A percentile compares a stretch with the other conserved stretches of the same genome.
These are phyloP conservation scores for Coemansia sp. DNA, from an alignment of 192 early-diverging fungal genomes.

Conservation along the genomic window DNA sequence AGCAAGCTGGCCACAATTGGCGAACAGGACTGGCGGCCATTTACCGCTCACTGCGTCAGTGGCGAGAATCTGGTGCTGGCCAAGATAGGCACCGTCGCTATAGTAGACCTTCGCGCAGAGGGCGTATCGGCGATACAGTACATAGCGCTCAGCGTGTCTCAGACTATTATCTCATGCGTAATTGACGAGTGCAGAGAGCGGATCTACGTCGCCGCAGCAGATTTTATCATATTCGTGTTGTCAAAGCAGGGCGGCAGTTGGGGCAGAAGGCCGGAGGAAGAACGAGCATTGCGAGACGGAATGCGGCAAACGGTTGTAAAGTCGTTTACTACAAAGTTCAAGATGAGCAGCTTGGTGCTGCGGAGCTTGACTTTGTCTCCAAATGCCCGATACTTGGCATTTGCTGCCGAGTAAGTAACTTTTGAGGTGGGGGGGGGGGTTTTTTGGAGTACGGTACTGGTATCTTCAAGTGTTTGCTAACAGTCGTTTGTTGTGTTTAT, in stretches of 20 bases:
- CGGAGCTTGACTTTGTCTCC: constrained; percentile 36
- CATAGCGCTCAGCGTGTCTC: constrained; percentile 19
- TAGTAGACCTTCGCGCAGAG: constrained; percentile 12
- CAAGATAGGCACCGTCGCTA: constrained; percentile 32
- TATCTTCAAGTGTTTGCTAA: background rate
- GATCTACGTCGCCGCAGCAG: constrained; percentile 31
- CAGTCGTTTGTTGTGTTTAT: background rate
- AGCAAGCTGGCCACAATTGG: constrained; percentile 2
- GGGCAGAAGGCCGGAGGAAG: constrained; percentile 16
- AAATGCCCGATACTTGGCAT: constrained; percentile 31
- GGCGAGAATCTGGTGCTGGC: constrained; percentile 17
- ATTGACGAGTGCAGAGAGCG: constrained; percentile 24
- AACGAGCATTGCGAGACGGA: constrained; percentile 17
- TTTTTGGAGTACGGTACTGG: background rate
- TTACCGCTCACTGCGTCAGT: constrained; percentile 27
- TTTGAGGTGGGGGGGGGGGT: background rate
- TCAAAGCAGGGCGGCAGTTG: constrained; percentile 7
- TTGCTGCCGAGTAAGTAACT: constrained; percentile 31
- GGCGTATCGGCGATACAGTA: constrained; percentile 4
- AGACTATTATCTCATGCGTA: constrained; percentile 38
- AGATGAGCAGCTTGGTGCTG: constrained; percentile 35
- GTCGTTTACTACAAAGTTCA: constrained; percentile 53
- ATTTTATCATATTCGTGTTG: constrained; percentile 34
- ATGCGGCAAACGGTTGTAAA: constrained; percentile 36
- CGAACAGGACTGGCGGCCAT: constrained; percentile 32